A percentile compares a stretch with the other conserved stretches of the same genome.
Evolutionary conservation across 2,329 filamentous ascomycete species (phyloP).

Genomic region (Colletotrichum chlorophyti): DNA sequence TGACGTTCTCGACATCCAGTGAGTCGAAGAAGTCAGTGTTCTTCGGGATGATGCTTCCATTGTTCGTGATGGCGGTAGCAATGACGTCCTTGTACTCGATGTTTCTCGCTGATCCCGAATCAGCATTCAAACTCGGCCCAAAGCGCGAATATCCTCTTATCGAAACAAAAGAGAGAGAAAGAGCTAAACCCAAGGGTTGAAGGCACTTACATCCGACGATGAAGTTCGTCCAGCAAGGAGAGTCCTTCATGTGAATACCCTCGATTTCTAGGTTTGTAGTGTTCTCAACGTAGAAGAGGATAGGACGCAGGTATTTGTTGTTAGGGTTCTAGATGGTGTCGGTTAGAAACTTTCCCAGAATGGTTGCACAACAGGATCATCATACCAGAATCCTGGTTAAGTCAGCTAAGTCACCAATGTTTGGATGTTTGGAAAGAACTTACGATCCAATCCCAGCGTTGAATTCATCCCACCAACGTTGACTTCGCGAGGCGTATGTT

Average conservation of each 20-base stretch:
- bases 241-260: constrained; percentile 66
- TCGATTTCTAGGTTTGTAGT: constrained; percentile 63
- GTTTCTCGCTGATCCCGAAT: constrained; percentile 44
- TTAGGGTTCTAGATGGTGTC: constrained; percentile 51
- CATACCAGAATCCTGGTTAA: constrained; percentile 41
- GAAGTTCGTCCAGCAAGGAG: constrained; percentile 70
- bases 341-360: background rate
- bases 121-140: no score
- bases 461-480: constrained; percentile 51
- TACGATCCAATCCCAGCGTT: constrained; percentile 36
- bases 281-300: constrained; percentile 68
- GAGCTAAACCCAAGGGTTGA: background rate
- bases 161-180: no score
- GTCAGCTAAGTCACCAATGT: background rate
- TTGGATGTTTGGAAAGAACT: background rate
- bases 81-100: constrained; percentile 60
- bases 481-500: constrained; percentile 30
- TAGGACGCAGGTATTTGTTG: constrained; percentile 64
- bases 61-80: constrained; percentile 59
- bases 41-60: constrained; percentile 54
- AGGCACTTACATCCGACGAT: constrained; percentile 58
- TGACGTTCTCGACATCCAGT: constrained; percentile 61
- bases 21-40: constrained; percentile 71
- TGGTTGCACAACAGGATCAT: background rate
- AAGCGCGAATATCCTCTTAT: no score